These are phyloP conservation scores for Silene coronaria DNA, from an alignment of 179 eudicot species.

Conservation along the genomic window DNA sequence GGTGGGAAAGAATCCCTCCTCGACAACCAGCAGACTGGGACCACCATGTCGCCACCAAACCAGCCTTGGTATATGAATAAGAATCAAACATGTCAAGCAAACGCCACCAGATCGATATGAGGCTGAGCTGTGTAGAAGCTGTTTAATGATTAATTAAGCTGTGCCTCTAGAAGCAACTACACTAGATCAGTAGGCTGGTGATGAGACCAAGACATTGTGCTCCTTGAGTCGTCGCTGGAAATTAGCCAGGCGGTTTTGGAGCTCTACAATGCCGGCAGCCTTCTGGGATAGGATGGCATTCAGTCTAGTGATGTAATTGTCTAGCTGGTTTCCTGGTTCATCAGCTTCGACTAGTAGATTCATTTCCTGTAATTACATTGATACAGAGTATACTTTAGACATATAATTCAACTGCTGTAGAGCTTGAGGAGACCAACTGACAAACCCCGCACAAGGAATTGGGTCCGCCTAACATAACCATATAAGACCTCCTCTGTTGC, in stretches of 20 bases:
- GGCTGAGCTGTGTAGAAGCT: not conserved
- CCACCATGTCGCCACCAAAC: not conserved
- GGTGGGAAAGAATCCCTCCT: not conserved
- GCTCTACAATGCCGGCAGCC: constrained; percentile 74
- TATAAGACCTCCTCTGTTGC: not conserved
- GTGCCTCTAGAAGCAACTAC: not conserved
- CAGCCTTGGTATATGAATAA: not conserved
- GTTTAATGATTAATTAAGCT: not conserved
- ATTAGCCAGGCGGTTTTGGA: constrained; percentile 76
- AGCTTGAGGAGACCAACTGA: too few relatives aligned
- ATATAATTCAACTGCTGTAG: not conserved
- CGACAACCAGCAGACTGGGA: not conserved
- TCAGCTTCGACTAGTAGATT: constrained; percentile 85
- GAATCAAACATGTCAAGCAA: not conserved
- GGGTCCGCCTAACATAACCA: not conserved
- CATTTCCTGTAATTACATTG: constrained; percentile 61
- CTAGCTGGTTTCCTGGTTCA: constrained; percentile 90
- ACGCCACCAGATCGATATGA: not conserved
- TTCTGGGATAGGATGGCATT: constrained; percentile 80
- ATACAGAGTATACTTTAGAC: not conserved
- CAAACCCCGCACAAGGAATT: not conserved
- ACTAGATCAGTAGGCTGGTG: constrained; percentile 38
- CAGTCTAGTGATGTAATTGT: constrained; percentile 66
- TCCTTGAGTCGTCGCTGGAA: constrained; percentile 85
- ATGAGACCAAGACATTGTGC: constrained; percentile 64